Percentiles rank a stretch among this genome's conserved stretches.
These are phyloP conservation scores for Pestalotiopsis sp. DNA, from an alignment of 2,329 filamentous ascomycete genomes.

Conservation along the genomic window DNA sequence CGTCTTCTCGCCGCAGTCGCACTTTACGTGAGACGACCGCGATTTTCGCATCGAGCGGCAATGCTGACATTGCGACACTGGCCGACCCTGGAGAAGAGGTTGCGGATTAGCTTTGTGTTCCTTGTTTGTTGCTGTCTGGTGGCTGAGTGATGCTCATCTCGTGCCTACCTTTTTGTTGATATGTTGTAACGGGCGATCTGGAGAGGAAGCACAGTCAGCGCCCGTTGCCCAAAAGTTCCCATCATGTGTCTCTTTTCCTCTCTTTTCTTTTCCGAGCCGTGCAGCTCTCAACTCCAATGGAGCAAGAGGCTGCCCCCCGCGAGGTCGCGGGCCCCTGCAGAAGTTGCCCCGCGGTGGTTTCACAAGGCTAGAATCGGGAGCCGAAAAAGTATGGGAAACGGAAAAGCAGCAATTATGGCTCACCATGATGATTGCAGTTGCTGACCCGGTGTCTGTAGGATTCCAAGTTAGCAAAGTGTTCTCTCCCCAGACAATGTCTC, in stretches of 20 bases:
- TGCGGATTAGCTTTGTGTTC: background rate
- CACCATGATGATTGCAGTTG: slow-evolving; percentile 96
- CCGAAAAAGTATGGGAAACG: slow-evolving; percentile 14
- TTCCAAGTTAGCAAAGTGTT: background rate
- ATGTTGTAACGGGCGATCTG: slow-evolving; percentile 88
- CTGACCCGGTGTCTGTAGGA: slow-evolving; percentile 81
- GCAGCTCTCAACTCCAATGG: background rate
- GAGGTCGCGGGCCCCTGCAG: slow-evolving; percentile 4
- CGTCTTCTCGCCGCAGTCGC: slow-evolving; percentile 93
- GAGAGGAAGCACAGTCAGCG: background rate
- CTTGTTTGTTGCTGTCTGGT: background rate
- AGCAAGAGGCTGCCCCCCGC: background rate
- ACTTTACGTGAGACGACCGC: slow-evolving; percentile 91
- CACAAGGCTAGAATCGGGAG: slow-evolving; percentile 15
- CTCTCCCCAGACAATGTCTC: background rate
- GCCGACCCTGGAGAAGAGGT: slow-evolving; percentile 61
- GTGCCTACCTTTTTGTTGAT: slow-evolving; percentile 80
- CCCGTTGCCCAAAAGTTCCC: background rate
- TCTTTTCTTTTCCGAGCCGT: background rate
- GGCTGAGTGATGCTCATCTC: background rate
- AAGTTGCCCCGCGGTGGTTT: slow-evolving; percentile 13
- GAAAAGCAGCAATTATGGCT: slow-evolving; percentile 43
- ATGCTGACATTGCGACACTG: slow-evolving; percentile 96
- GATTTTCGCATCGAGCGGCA: slow-evolving; percentile 96
- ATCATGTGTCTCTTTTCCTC: background rate